Base-by-base conservation (phyloP, 148 eudicot genomes). In the Camellia lanceoleosa region DNA sequence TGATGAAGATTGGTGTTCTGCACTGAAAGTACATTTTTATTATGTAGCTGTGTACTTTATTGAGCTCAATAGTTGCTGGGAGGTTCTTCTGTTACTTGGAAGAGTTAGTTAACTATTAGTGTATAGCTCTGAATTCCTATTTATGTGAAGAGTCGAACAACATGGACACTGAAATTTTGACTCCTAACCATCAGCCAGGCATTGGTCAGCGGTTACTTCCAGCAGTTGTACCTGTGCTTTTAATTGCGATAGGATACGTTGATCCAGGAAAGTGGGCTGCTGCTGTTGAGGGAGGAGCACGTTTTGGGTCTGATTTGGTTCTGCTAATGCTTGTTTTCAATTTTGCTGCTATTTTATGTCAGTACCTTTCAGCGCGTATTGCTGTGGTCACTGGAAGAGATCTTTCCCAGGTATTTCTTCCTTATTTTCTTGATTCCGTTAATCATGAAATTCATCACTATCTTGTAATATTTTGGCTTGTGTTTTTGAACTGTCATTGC, bases 211-310 rank as follows among this genome's bases (percentile, higher is more conserved):
- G 89, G 73, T 55, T 90, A 66, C 81, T 91, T 81, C 88, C 91
- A 65, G 89, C 93, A 64, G 52, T 82, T 23, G 80, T 87, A 41
- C 98, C 99, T 42, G 77, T 85, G 67, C 85, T 96, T 72, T 80
- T 91, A 43, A 80, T 96, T 80, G 87, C 97, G 61, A 79, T 92
- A 13, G 89, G 92, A 74, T 93, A 90, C 84, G 83, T 93, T 60
- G 98, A 96, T 84, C 98, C 99, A 47, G 99, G 98, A 78, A 96
- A 96, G 62, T 96, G 97, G 97, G 93, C 89, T 73, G 87, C 94
- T 77, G 83, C 87, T 74, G 85, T 92, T 12, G 99, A 96, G 65
- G 91, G 91, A 47, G 99, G 99, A 76, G 94, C 98, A 56, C 97
- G 90, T 55, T 90, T 89, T 83, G 99, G 98, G 44, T 84, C 75